phyloP scores from a whole-genome alignment of 1,284 basidiomycete genomes.

The Tylopilus sp. region DNA sequence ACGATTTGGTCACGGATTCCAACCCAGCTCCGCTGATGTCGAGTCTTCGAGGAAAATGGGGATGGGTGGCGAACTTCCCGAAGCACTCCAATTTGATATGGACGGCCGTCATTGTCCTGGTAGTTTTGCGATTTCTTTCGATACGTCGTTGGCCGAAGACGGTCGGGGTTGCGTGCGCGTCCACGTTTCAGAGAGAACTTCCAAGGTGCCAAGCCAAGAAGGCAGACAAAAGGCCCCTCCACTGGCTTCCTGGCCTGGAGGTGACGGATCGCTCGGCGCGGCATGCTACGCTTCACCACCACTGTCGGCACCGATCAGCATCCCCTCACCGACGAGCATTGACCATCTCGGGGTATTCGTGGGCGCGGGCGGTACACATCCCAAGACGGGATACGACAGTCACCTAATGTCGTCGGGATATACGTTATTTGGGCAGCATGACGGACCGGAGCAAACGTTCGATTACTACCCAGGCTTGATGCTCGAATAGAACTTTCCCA shows the following conservation, averaged over 20 bases:
- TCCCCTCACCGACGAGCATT: conserved; percentile 19
- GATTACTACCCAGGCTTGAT: conserved; percentile 42
- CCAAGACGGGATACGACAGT: conserved; percentile 25
- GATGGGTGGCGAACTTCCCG: conserved; percentile 27
- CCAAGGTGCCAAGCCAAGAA: conserved; percentile 31
- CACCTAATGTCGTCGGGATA: conserved; percentile 25
- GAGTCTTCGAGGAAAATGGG: conserved; percentile 30
- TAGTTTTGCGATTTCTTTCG: conserved; percentile 69
- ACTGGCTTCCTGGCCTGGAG: conserved; percentile 29
- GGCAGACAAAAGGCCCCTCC: conserved; percentile 30
- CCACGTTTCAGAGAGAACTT: conserved; percentile 50
- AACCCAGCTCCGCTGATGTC: conserved; percentile 47
- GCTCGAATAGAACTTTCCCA: conserved; percentile 22
- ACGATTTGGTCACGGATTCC: conserved; percentile 46
- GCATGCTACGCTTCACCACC: conserved; percentile 34
- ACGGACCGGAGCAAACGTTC: conserved; percentile 35
- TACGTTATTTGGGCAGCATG: conserved; percentile 28
- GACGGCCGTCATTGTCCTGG: conserved; percentile 49
- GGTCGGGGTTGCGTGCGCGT: conserved; percentile 72
- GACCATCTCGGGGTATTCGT: conserved; percentile 28
- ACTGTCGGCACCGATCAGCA: conserved; percentile 16
- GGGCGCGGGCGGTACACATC: conserved; percentile 15
- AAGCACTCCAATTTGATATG: conserved; percentile 50
- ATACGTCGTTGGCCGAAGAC: conserved; percentile 56
- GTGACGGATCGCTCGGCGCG: conserved; percentile 22